Evolutionary conservation across 768 basidiomycete species (phyloP).

Genomic region (Pisolithus orientalis): DNA sequence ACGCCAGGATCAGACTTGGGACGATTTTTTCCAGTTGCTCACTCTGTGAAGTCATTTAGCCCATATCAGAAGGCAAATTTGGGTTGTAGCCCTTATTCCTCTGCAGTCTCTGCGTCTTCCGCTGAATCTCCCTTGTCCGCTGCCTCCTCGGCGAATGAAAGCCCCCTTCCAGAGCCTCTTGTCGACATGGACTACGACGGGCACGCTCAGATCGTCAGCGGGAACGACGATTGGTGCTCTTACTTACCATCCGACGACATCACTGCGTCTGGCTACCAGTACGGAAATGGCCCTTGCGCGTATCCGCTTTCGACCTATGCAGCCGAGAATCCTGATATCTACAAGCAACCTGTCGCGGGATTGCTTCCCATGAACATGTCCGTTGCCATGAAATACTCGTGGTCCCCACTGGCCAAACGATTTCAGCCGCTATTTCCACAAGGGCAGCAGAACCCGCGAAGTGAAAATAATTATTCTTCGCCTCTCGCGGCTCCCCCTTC

Average conservation of each 20-base stretch:
- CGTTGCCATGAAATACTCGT: slow-evolving; percentile 25
- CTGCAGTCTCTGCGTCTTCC: slow-evolving; percentile 30
- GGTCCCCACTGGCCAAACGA: slow-evolving; percentile 28
- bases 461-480: slow-evolving; percentile 16
- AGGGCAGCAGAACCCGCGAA: slow-evolving; percentile 23
- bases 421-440: slow-evolving; percentile 31
- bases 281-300: slow-evolving; percentile 16
- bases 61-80: slow-evolving; percentile 11
- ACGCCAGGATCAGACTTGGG: slow-evolving; percentile 10
- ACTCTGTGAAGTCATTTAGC: slow-evolving; percentile 13
- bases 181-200: slow-evolving; percentile 30
- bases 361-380: slow-evolving; percentile 28
- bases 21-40: slow-evolving; percentile 16
- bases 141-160: slow-evolving; percentile 32
- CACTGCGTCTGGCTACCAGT: slow-evolving; percentile 15
- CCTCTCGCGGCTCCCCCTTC: slow-evolving; percentile 11
- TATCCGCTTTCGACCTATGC: slow-evolving; percentile 19
- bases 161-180: slow-evolving; percentile 33
- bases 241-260: slow-evolving; percentile 22
- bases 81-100: slow-evolving; percentile 32
- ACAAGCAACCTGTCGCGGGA: slow-evolving; percentile 29
- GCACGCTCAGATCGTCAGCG: slow-evolving; percentile 17
- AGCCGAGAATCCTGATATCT: slow-evolving; percentile 18
- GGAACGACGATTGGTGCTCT: slow-evolving; percentile 23
- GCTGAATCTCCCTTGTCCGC: slow-evolving; percentile 35